These are phyloP conservation scores for Blepharisma stoltei DNA, from an alignment of 73 alveolate species.

Conservation along the genomic window DNA sequence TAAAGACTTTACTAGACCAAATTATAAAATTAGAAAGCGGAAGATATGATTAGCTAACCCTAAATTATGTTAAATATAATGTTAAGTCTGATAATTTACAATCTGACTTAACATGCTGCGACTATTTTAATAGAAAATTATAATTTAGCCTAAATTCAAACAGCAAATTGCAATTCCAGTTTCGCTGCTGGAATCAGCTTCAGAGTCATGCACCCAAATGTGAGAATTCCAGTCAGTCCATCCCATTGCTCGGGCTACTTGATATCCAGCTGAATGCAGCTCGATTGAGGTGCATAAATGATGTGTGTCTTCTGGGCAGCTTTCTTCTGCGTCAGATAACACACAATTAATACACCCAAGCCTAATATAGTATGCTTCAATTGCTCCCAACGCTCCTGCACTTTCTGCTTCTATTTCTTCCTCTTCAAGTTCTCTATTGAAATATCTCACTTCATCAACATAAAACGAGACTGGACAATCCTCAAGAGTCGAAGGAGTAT, in stretches of 20 bases:
- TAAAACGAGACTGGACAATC: not conserved
- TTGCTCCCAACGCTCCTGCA: constrained; percentile 20
- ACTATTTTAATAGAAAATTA: not conserved
- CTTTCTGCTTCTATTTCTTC: constrained; percentile 16
- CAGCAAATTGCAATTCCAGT: constrained; percentile 30
- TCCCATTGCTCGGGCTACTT: constrained; percentile 24
- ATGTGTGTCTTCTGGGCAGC: constrained; percentile 25
- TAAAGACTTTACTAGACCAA: not conserved
- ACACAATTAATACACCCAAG: constrained; percentile 13
- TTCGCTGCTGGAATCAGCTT: constrained; percentile 8
- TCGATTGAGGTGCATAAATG: constrained; percentile 20
- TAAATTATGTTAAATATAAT: too few species aligned
- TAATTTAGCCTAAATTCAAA: constrained; percentile 10
- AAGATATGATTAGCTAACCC: too few species aligned
- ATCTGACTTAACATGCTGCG: not conserved
- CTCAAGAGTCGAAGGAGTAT: constrained; percentile 13
- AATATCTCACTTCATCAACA: constrained; percentile 13
- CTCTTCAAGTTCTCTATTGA: not conserved
- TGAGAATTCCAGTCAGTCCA: constrained; percentile 31
- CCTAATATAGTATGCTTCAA: constrained; percentile 6
- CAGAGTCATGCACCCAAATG: not conserved
- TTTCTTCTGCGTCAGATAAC: not conserved
- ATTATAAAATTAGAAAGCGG: not conserved
- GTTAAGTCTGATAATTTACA: too few species aligned
- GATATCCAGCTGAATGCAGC: constrained; percentile 12